Conservation (phyloP, 1,284 basidiomycete species). For the Heterobasidion irregulare region DNA sequence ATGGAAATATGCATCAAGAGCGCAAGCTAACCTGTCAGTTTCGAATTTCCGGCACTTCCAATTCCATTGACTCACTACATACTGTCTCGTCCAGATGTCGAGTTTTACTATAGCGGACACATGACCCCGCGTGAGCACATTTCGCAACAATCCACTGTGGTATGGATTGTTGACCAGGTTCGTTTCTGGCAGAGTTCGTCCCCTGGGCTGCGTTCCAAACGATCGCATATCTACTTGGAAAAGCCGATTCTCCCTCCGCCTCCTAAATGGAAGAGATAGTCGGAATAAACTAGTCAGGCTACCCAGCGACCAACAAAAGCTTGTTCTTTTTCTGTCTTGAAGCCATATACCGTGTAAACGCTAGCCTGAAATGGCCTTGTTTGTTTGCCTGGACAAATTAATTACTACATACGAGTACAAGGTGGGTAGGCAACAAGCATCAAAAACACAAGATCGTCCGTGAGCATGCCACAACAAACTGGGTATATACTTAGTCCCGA, state of each 20-base stretch:
- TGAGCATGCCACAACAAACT: no score
- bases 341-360: no score
- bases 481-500: no score
- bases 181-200: conserved; percentile 37
- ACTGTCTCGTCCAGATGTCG: conserved; percentile 29
- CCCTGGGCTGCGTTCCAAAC: conserved; percentile 48
- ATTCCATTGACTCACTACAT: not conserved
- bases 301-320: no score
- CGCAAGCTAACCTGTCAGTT: conserved; percentile 25
- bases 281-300: no score
- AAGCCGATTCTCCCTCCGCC: conserved; percentile 36
- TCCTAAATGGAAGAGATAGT: not conserved
- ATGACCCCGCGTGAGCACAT: conserved; percentile 45
- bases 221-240: conserved; percentile 42
- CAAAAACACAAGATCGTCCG: no score
- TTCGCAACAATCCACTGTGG: not conserved
- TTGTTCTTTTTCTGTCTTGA: no score
- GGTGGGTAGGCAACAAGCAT: no score
- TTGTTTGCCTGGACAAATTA: no score
- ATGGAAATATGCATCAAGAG: conserved; percentile 27
- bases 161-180: not conserved
- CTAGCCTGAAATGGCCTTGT: no score
- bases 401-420: no score
- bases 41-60: not conserved
- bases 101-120: conserved; percentile 49